Evolutionary conservation across 2,329 filamentous ascomycete genomes (phyloP).

Genomic region (Plenodomus lindquistii): DNA sequence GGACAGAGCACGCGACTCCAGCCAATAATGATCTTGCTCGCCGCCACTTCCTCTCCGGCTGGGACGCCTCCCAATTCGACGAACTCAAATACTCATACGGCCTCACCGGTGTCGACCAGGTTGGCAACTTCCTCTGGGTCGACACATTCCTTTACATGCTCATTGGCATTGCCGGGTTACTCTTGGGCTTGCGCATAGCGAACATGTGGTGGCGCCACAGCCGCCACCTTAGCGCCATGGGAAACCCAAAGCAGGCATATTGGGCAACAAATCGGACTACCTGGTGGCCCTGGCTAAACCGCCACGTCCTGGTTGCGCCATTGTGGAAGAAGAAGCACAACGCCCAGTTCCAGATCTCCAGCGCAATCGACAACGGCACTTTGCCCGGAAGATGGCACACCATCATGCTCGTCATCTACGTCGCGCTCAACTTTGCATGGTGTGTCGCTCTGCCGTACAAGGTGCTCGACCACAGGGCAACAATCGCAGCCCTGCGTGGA

Average conservation of each 20-base stretch:
- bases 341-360: constrained; percentile 69
- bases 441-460: constrained; percentile 69
- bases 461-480: constrained; percentile 52
- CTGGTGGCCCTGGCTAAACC: constrained; percentile 63
- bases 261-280: constrained; percentile 51
- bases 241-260: constrained; percentile 48
- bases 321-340: constrained; percentile 77
- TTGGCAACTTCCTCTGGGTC: constrained; percentile 52
- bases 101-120: constrained; percentile 53
- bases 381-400: constrained; percentile 79
- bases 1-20: constrained; percentile 19
- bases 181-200: constrained; percentile 47
- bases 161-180: constrained; percentile 37
- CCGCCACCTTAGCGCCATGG: constrained; percentile 52
- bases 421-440: constrained; percentile 76
- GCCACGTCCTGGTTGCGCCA: constrained; percentile 70
- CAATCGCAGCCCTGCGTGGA: constrained; percentile 82
- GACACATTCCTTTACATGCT: constrained; percentile 49
- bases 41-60: constrained; percentile 34
- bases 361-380: constrained; percentile 72
- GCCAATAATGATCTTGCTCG: constrained; percentile 10
- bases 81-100: constrained; percentile 48
- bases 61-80: constrained; percentile 35
- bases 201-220: constrained; percentile 50
- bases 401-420: constrained; percentile 67